phyloP scores from a whole-genome alignment of 495 filamentous ascomycete species.

The Daldinia vernicosa region DNA sequence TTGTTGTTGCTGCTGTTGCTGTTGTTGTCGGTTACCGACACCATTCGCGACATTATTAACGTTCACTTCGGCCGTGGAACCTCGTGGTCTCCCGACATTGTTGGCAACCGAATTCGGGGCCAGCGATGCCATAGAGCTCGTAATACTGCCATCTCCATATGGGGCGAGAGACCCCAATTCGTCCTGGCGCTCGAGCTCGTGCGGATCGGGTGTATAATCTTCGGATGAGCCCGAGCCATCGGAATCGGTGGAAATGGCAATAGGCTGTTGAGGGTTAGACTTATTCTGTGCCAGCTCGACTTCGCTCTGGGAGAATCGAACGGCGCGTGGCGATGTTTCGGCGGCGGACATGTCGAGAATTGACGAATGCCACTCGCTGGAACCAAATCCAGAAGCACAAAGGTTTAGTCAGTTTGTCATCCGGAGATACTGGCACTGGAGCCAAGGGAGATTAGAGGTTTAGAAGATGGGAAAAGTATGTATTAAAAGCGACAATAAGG shows the following conservation, averaged over 20 bases:
- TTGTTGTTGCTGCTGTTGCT: constrained; percentile 4
- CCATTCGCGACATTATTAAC: constrained; percentile 39
- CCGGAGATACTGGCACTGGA: constrained; percentile 4
- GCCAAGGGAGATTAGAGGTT: constrained; percentile 1
- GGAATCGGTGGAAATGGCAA: constrained; percentile 65
- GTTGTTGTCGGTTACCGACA: constrained; percentile 24
- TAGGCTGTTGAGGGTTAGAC: constrained; percentile 56
- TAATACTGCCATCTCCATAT: constrained; percentile 50
- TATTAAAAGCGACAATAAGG: constrained; percentile 24
- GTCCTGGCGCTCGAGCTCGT: constrained; percentile 58
- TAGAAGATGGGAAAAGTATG: constrained; percentile 2
- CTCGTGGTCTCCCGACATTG: constrained; percentile 49
- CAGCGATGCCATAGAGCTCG: constrained; percentile 49
- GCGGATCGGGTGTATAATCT: constrained; percentile 62
- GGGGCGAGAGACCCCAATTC: constrained; percentile 55
- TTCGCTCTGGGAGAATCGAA: constrained; percentile 61
- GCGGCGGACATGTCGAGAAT: constrained; percentile 50
- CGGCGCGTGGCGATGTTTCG: constrained; percentile 60
- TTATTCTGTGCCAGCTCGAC: constrained; percentile 48
- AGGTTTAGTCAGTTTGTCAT: constrained; percentile 30
- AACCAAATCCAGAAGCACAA: constrained; percentile 27
- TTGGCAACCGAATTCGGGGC: constrained; percentile 53
- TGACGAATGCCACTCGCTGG: constrained; percentile 32
- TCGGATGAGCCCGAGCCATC: constrained; percentile 71
- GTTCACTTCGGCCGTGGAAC: constrained; percentile 6